Conservation (phyloP, 2,329 filamentous ascomycete genomes). For the Tolypocladium paradoxum region DNA sequence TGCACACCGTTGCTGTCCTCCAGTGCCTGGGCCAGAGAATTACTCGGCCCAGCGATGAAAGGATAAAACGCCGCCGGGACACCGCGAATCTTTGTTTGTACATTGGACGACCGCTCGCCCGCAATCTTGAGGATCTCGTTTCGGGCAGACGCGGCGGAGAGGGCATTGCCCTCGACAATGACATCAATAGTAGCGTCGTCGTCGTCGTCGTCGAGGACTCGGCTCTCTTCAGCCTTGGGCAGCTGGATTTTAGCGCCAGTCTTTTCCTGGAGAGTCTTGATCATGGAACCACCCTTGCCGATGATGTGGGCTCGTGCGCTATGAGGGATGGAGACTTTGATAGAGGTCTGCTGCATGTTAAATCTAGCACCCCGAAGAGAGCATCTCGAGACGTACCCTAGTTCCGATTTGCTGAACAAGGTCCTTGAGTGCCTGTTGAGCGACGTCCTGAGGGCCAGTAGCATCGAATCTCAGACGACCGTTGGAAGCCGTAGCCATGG, state of each 20-base stretch:
- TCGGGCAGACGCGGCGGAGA: constrained; percentile 74
- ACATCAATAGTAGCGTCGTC: constrained; percentile 81
- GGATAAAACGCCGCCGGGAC: constrained; percentile 91
- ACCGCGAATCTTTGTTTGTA: constrained; percentile 69
- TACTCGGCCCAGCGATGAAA: constrained; percentile 77
- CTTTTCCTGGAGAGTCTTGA: constrained; percentile 81
- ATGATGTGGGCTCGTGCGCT: constrained; percentile 85
- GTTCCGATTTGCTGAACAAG: constrained; percentile 78
- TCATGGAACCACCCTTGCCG: constrained; percentile 79
- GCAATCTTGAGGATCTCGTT: constrained; percentile 81
- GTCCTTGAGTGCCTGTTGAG: constrained; percentile 81
- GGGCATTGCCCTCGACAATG: constrained; percentile 78
- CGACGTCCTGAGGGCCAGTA: constrained; percentile 70
- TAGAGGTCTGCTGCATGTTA: constrained; percentile 29
- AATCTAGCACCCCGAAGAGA: neutral
- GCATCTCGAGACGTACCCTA: constrained; percentile 48
- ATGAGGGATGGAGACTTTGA: constrained; percentile 70
- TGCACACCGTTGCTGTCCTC: constrained; percentile 71
- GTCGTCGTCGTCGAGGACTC: constrained; percentile 48
- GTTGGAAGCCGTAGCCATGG: constrained; percentile 61
- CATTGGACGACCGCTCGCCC: constrained; percentile 71
- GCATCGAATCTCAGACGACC: constrained; percentile 75
- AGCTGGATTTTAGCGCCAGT: constrained; percentile 87
- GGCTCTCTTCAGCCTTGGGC: constrained; percentile 63
- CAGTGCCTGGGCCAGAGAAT: constrained; percentile 54